Evolutionary conservation across 1,284 basidiomycete genomes (phyloP).

Genomic region (Chondrostereum purpureum): DNA sequence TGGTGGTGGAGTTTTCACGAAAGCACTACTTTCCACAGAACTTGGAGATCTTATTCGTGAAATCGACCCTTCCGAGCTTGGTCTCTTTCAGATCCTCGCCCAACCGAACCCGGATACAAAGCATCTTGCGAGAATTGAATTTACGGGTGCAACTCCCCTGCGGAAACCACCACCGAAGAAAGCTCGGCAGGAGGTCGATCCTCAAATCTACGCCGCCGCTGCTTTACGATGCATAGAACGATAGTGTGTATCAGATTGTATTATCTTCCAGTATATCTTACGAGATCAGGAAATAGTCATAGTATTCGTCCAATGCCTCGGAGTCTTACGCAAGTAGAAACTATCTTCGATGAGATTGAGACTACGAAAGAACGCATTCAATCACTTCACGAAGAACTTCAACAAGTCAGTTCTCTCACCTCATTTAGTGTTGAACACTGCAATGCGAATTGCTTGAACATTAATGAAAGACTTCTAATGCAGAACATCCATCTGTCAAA

Average conservation of each 20-base stretch:
- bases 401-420: slow-evolving; percentile 41
- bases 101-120: slow-evolving; percentile 5
- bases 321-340: slow-evolving; percentile 48
- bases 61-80: slow-evolving; percentile 66
- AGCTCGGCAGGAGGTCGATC: slow-evolving; percentile 45
- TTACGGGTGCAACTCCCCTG: slow-evolving; percentile 65
- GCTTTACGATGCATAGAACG: slow-evolving; percentile 68
- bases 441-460: too few species aligned
- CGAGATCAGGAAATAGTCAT: too few species aligned
- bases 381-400: slow-evolving; percentile 37
- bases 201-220: slow-evolving; percentile 68
- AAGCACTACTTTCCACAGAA: slow-evolving; percentile 52
- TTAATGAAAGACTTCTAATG: slow-evolving; percentile 24
- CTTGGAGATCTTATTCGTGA: slow-evolving; percentile 74
- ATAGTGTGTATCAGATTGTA: slow-evolving; percentile 66
- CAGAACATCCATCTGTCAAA: slow-evolving; percentile 33
- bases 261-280: too few species aligned
- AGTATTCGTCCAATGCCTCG: slow-evolving; percentile 68
- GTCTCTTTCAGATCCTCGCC: slow-evolving; percentile 55
- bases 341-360: slow-evolving; percentile 48
- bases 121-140: slow-evolving; percentile 53
- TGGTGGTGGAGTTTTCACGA: slow-evolving; percentile 37
- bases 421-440: slow-evolving; percentile 4
- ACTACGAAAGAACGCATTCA: slow-evolving; percentile 47
- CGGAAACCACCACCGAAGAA: slow-evolving; percentile 38